Percentiles rank a stretch among this genome's conserved stretches.
These are phyloP conservation scores for Hordeum marinum DNA, from an alignment of 176 grass and related monocot genomes.

Conservation along the genomic window DNA sequence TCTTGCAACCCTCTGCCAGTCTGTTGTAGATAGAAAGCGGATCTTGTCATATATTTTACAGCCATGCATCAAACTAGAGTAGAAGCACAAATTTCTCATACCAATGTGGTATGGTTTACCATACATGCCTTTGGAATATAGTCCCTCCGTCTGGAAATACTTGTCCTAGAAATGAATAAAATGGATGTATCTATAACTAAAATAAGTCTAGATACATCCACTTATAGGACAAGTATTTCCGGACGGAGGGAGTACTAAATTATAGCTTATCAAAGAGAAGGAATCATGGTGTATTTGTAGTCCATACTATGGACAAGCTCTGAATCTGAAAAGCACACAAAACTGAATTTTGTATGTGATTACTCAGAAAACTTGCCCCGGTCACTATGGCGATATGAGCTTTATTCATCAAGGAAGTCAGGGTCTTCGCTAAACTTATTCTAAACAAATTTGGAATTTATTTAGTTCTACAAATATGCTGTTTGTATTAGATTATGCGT, in stretches of 20 bases:
- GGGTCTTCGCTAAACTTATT: not conserved
- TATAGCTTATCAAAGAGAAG: not conserved
- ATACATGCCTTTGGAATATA: not conserved
- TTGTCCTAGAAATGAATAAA: no score
- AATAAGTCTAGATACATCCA: no score
- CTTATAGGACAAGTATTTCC: no score
- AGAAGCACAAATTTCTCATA: not conserved
- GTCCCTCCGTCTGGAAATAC: no score
- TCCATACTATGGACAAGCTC: not conserved
- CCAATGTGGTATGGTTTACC: not conserved
- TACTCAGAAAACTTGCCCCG: not conserved
- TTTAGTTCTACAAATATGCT: not conserved
- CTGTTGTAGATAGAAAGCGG: not conserved
- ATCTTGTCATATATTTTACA: not conserved
- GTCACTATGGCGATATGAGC: not conserved
- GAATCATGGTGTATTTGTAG: not conserved
- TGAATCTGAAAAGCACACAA: not conserved
- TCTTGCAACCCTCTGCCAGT: not conserved
- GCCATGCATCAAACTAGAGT: not conserved
- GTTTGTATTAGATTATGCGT: not conserved
- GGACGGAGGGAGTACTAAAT: no score
- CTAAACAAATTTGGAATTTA: not conserved
- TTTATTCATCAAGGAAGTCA: not conserved
- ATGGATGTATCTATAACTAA: no score
- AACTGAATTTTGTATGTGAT: not conserved